Evolutionary conservation across 2,329 filamentous ascomycete species (phyloP), one percentile per base, ranked within the genome.

Genomic region (Diplocarpon mali): DNA sequence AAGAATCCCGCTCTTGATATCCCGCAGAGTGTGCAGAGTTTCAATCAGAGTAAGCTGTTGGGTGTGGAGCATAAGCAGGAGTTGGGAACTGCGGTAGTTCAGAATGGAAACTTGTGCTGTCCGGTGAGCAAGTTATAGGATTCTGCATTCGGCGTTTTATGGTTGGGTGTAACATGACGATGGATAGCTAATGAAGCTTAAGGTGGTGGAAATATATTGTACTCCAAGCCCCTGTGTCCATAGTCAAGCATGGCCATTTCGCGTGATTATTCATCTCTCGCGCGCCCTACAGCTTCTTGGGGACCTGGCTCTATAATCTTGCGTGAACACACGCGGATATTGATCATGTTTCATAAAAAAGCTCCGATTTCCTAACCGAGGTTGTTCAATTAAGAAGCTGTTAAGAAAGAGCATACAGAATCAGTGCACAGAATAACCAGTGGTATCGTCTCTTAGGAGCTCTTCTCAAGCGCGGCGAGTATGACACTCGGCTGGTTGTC

Each of bases 1-100:
- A 64, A 62, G 46, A 75, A 75, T 49, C 72, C 72, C 1, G 68
- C 69, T 1, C 51, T 72, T 9, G 72, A 74, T 58, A 66, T 73
- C 12, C 67, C 71, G 2, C 65, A 67, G 2, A 67, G 65, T 44
- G 64, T 57, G 42, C 69, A 71, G 57, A 62, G 59, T 14, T 58
- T 62, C 16, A 71, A 70, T 50, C 61, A 64, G 62, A 61, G 59
- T 28, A 48, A 53, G 40, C 35, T 60, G 16, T 41, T 50, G n/a
- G 51, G 46, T 40, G 45, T 48, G 11, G 30, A 42, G 24, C 49
- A 53, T 27, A 41, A 49, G 34, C 49, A 54, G 42, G 46, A 47
- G 37, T 38, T 40, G 17, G 53, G 48, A 0, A 47, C 46, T 45
- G 56, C 48, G n/a, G 47, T 50, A 2, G 40, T 54, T 5, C 47